phyloP scores from a whole-genome alignment of 306 rosid genomes.

The Potentilla sterilis region DNA sequence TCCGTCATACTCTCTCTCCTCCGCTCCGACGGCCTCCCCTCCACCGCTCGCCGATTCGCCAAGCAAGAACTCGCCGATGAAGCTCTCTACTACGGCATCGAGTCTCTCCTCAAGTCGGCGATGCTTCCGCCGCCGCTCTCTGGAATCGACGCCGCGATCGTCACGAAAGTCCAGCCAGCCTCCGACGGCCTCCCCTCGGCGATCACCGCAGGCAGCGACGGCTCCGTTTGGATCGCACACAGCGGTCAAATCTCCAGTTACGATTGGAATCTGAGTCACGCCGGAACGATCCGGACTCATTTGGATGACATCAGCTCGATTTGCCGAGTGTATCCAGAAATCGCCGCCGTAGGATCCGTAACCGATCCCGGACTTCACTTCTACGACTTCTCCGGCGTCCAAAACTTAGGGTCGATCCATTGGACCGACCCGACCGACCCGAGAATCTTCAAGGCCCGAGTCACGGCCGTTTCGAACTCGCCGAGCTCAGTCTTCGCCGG shows the following conservation, averaged over 20 bases:
- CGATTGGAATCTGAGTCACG: conserved; percentile 61
- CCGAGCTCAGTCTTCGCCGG: conserved; percentile 51
- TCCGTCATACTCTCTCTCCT: conserved; percentile 76
- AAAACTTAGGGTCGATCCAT: conserved; percentile 59
- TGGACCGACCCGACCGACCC: conserved; percentile 81
- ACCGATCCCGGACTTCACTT: conserved; percentile 68
- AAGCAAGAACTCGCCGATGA: conserved; percentile 83
- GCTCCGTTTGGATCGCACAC: conserved; percentile 86
- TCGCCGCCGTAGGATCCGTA: conserved; percentile 65
- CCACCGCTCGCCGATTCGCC: conserved; percentile 60
- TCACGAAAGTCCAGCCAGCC: conserved; percentile 54
- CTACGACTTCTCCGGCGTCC: conserved; percentile 64
- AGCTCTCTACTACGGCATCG: conserved; percentile 79
- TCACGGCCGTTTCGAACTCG: conserved; percentile 56
- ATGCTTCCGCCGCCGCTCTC: conserved; percentile 53
- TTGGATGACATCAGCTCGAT: conserved; percentile 66
- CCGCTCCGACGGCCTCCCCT: conserved; percentile 68
- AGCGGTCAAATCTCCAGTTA: conserved; percentile 79
- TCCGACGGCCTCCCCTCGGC: conserved; percentile 74
- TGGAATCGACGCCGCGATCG: conserved; percentile 73
- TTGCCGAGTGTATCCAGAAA: conserved; percentile 63
- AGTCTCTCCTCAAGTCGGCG: conserved; percentile 55
- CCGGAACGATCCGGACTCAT: conserved; percentile 67
- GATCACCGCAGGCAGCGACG: conserved; percentile 49
- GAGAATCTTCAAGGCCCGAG: conserved; percentile 77